These are phyloP conservation scores for Ceratorhiza oryzae-sativae DNA, from an alignment of 1,284 basidiomycete genomes.

Conservation along the genomic window DNA sequence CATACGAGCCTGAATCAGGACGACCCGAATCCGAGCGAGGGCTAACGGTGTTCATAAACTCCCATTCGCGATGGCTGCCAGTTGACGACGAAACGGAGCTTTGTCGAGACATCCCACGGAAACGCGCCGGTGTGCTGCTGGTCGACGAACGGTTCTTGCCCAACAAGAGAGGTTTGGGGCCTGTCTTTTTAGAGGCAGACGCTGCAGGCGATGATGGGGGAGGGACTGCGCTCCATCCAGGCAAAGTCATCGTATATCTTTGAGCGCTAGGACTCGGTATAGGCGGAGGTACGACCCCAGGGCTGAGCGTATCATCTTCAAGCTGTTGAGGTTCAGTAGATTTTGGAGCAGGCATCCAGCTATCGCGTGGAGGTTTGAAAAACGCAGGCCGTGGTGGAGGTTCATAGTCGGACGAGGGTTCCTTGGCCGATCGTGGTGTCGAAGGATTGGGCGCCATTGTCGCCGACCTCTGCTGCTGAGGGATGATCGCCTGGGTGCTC, in stretches of 20 bases:
- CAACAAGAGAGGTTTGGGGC: constrained; percentile 41
- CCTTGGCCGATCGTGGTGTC: constrained; percentile 18
- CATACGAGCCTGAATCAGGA: constrained; percentile 29
- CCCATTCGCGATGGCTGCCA: constrained; percentile 36
- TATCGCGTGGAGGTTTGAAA: constrained; percentile 32
- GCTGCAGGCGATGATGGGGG: constrained; percentile 26
- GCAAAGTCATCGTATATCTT: constrained; percentile 39
- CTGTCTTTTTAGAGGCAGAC: constrained; percentile 26
- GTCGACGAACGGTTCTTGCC: constrained; percentile 35
- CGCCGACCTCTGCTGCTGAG: constrained; percentile 12
- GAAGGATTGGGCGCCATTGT: not conserved
- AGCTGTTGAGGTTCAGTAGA: constrained; percentile 4
- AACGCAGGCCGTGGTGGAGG: constrained; percentile 29
- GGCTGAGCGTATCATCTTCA: constrained; percentile 20
- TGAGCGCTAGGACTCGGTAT: constrained; percentile 27
- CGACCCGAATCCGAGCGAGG: constrained; percentile 28
- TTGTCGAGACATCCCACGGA: constrained; percentile 39
- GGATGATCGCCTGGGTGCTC: constrained; percentile 3
- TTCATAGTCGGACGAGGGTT: constrained; percentile 22
- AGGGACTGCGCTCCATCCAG: constrained; percentile 33
- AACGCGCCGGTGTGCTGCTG: constrained; percentile 21
- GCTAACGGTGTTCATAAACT: constrained; percentile 24
- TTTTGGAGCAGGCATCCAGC: constrained; percentile 27
- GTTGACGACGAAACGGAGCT: constrained; percentile 41
- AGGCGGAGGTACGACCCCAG: not conserved